A percentile compares a stretch with the other conserved stretches of the same genome.
Evolutionary conservation across 306 rosid genomes (phyloP).

Genomic region (Cicer arietinum): DNA sequence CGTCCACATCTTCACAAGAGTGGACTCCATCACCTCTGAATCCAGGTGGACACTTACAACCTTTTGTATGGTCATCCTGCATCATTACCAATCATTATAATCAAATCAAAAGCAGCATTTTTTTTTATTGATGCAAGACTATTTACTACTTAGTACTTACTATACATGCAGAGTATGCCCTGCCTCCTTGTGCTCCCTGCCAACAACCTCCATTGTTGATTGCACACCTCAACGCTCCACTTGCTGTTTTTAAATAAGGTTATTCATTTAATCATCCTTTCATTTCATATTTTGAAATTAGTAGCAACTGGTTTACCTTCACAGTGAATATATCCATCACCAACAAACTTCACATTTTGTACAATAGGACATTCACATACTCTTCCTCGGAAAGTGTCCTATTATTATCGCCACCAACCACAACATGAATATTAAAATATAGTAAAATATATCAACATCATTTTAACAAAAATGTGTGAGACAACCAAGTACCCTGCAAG

Average conservation of each 20-base stretch:
- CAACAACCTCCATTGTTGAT: conserved; percentile 95
- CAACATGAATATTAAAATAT: not conserved
- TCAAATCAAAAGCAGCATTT: too few species aligned
- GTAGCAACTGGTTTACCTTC: conserved; percentile 62
- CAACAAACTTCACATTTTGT: conserved; percentile 78
- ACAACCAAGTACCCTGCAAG: conserved; percentile 80
- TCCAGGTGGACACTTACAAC: conserved; percentile 88
- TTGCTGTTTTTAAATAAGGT: conserved; percentile 55
- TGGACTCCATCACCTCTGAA: conserved; percentile 84
- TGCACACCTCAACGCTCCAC: conserved; percentile 81
- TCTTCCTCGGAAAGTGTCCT: conserved; percentile 98
- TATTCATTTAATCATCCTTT: conserved; percentile 2
- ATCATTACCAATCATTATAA: not conserved
- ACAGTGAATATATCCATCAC: conserved; percentile 92
- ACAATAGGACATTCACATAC: conserved; percentile 90
- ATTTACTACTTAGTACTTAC: conserved; percentile 46
- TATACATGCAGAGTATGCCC: conserved; percentile 82
- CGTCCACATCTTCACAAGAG: conserved; percentile 85
- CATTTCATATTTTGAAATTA: conserved; percentile 21
- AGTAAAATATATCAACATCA: not conserved
- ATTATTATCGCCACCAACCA: conserved; percentile 3
- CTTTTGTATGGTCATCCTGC: conserved; percentile 81
- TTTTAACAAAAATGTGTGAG: conserved; percentile 17
- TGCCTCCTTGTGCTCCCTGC: conserved; percentile 64
- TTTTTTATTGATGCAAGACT: too few species aligned